A percentile compares a stretch with the other conserved stretches of the same genome.
These are phyloP conservation scores for Spencermartinsiella europaea DNA, from an alignment of 805 yeast species.

Conservation along the genomic window DNA sequence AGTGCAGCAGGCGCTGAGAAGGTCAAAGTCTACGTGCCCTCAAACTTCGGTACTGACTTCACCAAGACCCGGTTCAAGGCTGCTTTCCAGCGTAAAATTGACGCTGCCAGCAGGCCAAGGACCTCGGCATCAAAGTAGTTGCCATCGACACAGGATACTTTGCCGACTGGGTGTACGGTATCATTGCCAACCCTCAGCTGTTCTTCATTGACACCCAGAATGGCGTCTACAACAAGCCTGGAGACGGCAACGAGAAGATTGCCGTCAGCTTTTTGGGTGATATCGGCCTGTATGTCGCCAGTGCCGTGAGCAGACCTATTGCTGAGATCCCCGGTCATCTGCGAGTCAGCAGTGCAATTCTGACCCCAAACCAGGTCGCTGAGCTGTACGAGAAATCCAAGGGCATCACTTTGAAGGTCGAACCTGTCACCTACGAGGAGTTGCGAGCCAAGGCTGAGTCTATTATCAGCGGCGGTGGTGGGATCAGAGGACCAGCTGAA, in stretches of 20 bases:
- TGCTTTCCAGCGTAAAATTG: not conserved
- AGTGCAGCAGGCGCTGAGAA: slow-evolving; percentile 39
- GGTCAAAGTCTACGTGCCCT: slow-evolving; percentile 51
- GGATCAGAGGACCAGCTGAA: not conserved
- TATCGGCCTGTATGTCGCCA: slow-evolving; percentile 4
- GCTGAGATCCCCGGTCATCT: slow-evolving; percentile 4
- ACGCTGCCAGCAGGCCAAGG: not conserved
- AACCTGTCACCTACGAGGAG: not conserved
- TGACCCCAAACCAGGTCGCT: not conserved
- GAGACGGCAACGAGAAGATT: not conserved
- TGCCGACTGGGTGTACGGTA: slow-evolving; percentile 4
- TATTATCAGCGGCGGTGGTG: not conserved
- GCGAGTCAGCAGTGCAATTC: not conserved
- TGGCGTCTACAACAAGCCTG: not conserved
- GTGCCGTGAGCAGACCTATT: not conserved
- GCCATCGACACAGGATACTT: not conserved
- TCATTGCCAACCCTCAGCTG: not conserved
- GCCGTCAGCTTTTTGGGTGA: slow-evolving; percentile 6
- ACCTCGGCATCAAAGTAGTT: slow-evolving; percentile 1
- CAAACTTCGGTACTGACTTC: slow-evolving; percentile 50
- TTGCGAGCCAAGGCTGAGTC: not conserved
- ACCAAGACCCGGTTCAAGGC: not conserved
- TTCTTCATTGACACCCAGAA: not conserved
- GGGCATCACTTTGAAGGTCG: not conserved
- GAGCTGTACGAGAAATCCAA: slow-evolving; percentile 2